These are phyloP conservation scores for Oryza australiensis DNA, from an alignment of 176 grass and related monocot species.

Conservation along the genomic window DNA sequence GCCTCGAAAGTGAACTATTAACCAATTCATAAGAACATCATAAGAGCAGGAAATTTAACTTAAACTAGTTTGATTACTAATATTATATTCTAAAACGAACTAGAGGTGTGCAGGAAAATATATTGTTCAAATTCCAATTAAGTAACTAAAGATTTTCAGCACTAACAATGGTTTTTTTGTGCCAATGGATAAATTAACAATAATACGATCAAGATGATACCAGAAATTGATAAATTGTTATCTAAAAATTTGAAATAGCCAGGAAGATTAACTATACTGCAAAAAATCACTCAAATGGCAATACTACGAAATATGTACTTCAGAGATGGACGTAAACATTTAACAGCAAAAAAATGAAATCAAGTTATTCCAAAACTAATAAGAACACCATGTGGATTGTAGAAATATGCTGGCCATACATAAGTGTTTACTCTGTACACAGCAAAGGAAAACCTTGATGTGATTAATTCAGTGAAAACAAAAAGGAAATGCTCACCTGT, in stretches of 20 bases:
- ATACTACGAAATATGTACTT: background rate
- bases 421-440: background rate
- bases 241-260: background rate
- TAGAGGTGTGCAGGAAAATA: background rate
- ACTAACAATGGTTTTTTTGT: background rate
- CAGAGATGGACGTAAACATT: background rate
- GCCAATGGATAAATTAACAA: background rate
- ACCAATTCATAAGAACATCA: conserved; percentile 14
- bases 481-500: conserved; percentile 45
- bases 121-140: conserved; percentile 3
- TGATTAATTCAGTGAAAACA: conserved; percentile 9
- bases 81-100: background rate
- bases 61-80: conserved; percentile 20
- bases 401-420: background rate
- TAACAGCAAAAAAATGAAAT: background rate
- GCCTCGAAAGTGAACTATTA: background rate
- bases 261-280: background rate
- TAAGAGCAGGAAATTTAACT: conserved; percentile 9
- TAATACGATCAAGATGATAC: background rate
- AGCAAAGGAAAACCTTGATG: background rate
- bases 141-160: background rate
- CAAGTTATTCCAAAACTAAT: background rate
- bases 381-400: background rate
- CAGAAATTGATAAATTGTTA: background rate
- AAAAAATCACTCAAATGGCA: background rate